Base-by-base conservation (phyloP, 2,329 filamentous ascomycete genomes). In the Fusarium humuli region DNA sequence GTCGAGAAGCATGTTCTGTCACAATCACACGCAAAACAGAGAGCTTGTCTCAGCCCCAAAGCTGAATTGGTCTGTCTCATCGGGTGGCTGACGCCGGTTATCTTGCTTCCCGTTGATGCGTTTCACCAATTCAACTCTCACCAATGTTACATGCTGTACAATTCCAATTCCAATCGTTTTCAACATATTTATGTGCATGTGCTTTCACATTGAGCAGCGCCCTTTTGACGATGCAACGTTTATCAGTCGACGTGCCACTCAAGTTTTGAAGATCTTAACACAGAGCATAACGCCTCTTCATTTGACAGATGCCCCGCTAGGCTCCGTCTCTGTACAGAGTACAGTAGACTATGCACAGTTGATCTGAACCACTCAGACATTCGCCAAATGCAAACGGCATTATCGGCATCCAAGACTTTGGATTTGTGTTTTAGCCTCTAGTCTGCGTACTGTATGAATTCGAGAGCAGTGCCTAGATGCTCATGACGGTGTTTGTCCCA, bases 21-120 rank as follows among this genome's bases (percentile, higher is more conserved):
- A 59, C 61, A 42, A 54, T 50, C 54, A 57, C 59, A 54, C 40
- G 37, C 34, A 69, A 55, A 52, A 56, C 50, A 46, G 40, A 34
- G 30, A 25, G 30, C 41, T 65, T 41, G 47, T 60, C 60, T 69
- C 57, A 61, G 56, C 40, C 47, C 49, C 55, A 45, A 53, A 67
- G 69, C 66, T 72, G 66, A 61, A 62, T 55, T 58, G 30, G 56
- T 55, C 54, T 57, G 37, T 67, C 61, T 58, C 22, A 42, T 62
- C 67, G 63, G 60, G 63, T 69, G 69, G 63, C 63, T 72, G 57
- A 58, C 42, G 54, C 64, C 61, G 50, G 65, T 49, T 67, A 63
- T 65, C 42, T 62, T 64, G 48, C 57, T 66, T 72, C 48, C 65
- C 61, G 68, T 69, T 47, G 48, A 69, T 69, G 57, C 23, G 68